Conservation (phyloP, 495 filamentous ascomycete species). For the Podospora sp. region DNA sequence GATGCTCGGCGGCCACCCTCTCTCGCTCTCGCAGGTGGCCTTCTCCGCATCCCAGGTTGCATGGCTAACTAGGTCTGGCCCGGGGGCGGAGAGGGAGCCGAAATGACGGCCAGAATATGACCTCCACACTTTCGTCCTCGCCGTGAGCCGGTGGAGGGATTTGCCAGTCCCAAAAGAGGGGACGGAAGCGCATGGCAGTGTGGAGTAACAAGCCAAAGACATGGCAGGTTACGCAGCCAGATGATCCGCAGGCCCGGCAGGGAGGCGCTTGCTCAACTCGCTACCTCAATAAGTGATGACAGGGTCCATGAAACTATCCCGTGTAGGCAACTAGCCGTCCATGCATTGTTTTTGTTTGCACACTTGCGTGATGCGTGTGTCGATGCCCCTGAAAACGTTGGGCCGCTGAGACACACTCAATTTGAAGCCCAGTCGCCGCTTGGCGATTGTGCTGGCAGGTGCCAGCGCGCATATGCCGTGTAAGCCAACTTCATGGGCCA, state of each 20-base stretch:
- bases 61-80: background rate
- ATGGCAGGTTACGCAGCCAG: background rate
- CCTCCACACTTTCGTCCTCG: background rate
- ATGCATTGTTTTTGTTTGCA: background rate
- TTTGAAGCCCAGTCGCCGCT: background rate
- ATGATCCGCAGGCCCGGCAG: background rate
- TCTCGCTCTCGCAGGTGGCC: background rate
- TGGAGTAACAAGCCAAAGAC: background rate
- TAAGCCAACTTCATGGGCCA: background rate
- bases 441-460: background rate
- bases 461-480: background rate
- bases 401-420: no score
- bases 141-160: background rate
- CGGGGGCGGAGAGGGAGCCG: conserved; percentile 7
- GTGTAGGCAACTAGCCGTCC: background rate
- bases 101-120: conserved; percentile 4
- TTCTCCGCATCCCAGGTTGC: background rate
- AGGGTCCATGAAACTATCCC: background rate
- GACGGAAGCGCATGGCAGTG: conserved; percentile 1
- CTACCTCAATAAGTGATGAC: background rate
- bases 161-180: background rate
- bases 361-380: no score
- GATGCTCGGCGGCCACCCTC: background rate
- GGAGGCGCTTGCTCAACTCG: background rate
- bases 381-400: no score